phyloP scores from a whole-genome alignment of 768 basidiomycete genomes.

The Kwoniella newhampshirensis region DNA sequence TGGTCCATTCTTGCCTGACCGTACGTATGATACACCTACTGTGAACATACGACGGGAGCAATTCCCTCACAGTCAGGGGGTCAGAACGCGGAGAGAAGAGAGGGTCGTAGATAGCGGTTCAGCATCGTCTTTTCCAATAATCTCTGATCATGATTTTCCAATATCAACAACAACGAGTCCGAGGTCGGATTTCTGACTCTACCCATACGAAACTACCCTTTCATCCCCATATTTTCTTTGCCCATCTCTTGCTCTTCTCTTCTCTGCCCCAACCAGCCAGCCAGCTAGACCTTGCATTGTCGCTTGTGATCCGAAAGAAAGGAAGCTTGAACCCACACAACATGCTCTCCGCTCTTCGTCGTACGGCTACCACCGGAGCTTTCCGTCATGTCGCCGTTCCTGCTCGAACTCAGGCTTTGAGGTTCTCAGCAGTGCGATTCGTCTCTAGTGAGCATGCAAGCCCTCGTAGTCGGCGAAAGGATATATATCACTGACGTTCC shows the following conservation, averaged over 20 bases:
- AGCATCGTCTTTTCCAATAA: slow-evolving; percentile 9
- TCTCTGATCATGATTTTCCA: slow-evolving; percentile 5
- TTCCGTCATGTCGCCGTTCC: slow-evolving; percentile 9
- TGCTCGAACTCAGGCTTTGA: slow-evolving; percentile 5
- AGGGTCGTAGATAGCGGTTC: too few relatives aligned
- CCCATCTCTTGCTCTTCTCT: not conserved
- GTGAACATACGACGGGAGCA: too few relatives aligned
- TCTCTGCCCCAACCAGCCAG: too few relatives aligned
- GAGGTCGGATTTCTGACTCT: too few relatives aligned
- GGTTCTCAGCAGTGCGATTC: slow-evolving; percentile 21
- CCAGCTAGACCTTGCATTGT: too few relatives aligned
- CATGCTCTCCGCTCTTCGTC: slow-evolving; percentile 12
- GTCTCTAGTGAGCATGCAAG: slow-evolving; percentile 22
- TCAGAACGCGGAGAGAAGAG: too few relatives aligned
- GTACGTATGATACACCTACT: too few relatives aligned
- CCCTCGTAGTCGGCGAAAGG: too few relatives aligned
- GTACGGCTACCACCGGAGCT: slow-evolving; percentile 2
- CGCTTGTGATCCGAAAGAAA: too few relatives aligned
- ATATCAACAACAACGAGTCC: slow-evolving; percentile 1
- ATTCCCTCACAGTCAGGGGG: too few relatives aligned
- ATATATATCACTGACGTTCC: too few relatives aligned
- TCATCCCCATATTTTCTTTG: not conserved
- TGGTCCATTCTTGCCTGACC: too few relatives aligned
- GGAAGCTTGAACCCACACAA: not conserved
- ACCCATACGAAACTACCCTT: not conserved